Conservation (phyloP, 78 protist species). For the Dictyostelium citrinum region DNA sequence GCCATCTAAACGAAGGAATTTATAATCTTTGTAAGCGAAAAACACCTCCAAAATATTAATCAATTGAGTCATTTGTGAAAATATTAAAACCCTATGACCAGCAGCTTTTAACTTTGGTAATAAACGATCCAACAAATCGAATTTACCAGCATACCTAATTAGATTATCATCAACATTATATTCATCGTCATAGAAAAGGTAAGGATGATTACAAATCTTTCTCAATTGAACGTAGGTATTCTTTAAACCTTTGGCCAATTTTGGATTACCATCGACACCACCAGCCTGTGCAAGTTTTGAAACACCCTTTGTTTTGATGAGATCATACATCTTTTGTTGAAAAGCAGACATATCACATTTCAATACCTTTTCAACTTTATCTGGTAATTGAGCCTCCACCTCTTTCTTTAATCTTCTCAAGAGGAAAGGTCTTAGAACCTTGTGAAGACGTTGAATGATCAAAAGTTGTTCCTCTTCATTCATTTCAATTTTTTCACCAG, state of each 20-base stretch:
- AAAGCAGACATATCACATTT: conserved; percentile 77
- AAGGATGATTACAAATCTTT: conserved; percentile 95
- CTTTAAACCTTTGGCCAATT: conserved; percentile 27
- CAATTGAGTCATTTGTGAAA: conserved; percentile 84
- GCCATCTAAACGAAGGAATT: conserved; percentile 78
- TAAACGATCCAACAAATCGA: conserved; percentile 93
- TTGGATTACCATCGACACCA: conserved; percentile 64
- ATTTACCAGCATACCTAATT: conserved; percentile 88
- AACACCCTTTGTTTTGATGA: conserved; percentile 57
- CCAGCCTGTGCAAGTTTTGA: background rate
- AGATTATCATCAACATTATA: conserved; percentile 46
- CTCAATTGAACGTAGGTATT: conserved; percentile 86
- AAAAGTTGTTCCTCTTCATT: conserved; percentile 84
- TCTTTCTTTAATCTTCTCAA: conserved; percentile 90
- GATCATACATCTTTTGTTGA: conserved; percentile 81
- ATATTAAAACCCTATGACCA: conserved; percentile 89
- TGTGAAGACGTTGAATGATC: conserved; percentile 83
- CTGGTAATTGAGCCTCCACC: conserved; percentile 91
- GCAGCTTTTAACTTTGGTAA: conserved; percentile 79
- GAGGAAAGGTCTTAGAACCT: conserved; percentile 89
- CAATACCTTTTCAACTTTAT: conserved; percentile 87
- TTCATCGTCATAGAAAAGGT: conserved; percentile 92
- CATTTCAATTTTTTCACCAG: conserved; percentile 78
- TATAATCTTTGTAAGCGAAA: background rate
- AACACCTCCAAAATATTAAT: conserved; percentile 87